These are phyloP conservation scores for Jatropha multifida DNA, from an alignment of 441 rosid species.

Conservation along the genomic window DNA sequence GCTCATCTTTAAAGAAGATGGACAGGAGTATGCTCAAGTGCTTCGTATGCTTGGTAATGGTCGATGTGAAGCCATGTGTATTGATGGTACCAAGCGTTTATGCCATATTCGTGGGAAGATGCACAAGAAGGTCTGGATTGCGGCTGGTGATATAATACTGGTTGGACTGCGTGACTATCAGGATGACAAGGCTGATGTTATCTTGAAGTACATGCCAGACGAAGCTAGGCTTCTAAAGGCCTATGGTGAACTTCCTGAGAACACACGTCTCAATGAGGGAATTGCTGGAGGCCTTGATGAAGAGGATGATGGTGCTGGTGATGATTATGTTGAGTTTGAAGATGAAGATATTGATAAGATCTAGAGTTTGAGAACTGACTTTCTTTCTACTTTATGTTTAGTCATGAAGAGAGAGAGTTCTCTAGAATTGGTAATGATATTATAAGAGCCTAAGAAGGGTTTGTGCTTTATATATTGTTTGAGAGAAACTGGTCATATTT, in stretches of 20 bases:
- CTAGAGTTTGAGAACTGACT: constrained; percentile 30
- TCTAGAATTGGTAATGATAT: constrained; percentile 23
- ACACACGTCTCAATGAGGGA: constrained; percentile 73
- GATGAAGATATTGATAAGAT: constrained; percentile 85
- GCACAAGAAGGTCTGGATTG: constrained; percentile 92
- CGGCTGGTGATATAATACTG: constrained; percentile 76
- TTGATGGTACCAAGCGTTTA: constrained; percentile 65
- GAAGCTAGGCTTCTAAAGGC: constrained; percentile 83
- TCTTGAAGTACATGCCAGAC: constrained; percentile 82
- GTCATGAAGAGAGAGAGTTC: constrained; percentile 20
- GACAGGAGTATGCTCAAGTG: constrained; percentile 76
- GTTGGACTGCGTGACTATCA: constrained; percentile 83
- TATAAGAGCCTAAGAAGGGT: constrained; percentile 17
- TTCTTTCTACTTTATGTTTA: constrained; percentile 19
- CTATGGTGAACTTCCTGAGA: constrained; percentile 80
- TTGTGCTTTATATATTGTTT: constrained; percentile 22
- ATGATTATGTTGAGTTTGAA: constrained; percentile 74
- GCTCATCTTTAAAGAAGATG: constrained; percentile 79
- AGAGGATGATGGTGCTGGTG: constrained; percentile 61
- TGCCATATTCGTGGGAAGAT: constrained; percentile 84
- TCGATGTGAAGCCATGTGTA: constrained; percentile 67
- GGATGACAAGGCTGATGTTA: constrained; percentile 87
- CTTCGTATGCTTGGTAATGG: constrained; percentile 80
- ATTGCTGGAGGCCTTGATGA: constrained; percentile 74
- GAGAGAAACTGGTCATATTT: constrained; percentile 20